phyloP scores from a whole-genome alignment of 164 flowering plant species.

The Vitis rotundifolia region DNA sequence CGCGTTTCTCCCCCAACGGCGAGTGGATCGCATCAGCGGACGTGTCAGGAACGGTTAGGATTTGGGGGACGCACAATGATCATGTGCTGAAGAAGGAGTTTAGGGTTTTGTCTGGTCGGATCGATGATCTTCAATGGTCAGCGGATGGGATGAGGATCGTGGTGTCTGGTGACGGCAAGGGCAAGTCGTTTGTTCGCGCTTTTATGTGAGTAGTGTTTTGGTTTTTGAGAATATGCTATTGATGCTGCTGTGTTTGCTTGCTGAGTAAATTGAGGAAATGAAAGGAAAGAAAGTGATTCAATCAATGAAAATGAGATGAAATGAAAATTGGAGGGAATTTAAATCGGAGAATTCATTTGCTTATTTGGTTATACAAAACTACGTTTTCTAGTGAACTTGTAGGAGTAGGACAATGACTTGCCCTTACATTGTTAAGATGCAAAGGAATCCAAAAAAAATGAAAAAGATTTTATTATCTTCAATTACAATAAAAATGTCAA shows the following conservation, averaged over 20 bases:
- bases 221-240: background rate
- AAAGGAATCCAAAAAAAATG: no score
- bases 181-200: constrained; percentile 87
- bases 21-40: constrained; percentile 99
- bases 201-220: constrained; percentile 61
- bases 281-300: no score
- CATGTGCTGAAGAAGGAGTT: constrained; percentile 86
- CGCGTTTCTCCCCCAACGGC: constrained; percentile 91
- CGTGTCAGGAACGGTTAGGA: constrained; percentile 82
- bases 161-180: constrained; percentile 94
- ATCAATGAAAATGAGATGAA: no score
- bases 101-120: constrained; percentile 82
- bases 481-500: no score
- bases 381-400: no score
- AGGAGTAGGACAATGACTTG: no score
- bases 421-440: no score
- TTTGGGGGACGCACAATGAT: constrained; percentile 83
- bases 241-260: background rate
- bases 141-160: constrained; percentile 84
- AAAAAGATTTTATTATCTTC: no score
- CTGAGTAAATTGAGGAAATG: no score
- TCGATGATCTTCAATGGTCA: constrained; percentile 97
- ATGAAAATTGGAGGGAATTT: no score
- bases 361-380: no score
- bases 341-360: no score